Base-by-base conservation (phyloP, 306 rosid species). In the Astragalus glycyphyllos region DNA sequence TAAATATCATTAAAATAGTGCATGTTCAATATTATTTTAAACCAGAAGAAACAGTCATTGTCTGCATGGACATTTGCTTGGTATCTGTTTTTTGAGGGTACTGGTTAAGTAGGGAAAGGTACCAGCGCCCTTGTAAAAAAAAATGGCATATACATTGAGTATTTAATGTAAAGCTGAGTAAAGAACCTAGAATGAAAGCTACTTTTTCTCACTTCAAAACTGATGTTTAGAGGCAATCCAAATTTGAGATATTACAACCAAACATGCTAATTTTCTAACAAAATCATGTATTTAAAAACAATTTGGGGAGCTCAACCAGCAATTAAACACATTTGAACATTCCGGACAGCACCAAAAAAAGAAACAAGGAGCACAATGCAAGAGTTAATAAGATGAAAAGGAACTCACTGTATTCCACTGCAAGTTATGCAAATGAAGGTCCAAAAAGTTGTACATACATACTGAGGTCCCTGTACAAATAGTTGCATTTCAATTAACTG, bases 361-460 rank as follows among this genome's bases (percentile, higher is more conserved):
- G 7, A 77, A 61, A 40, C 23, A 45, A 55, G n/a, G 2, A 71
- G 40, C 17, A 9, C 7, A 66, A 56, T 51, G 54, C 59, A 58
- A 14, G 12, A 68, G 65, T 3, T 31, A 45, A 26, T 17, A 57
- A 68, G 58, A 44, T 44, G 55, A 68, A 64, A 50, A 51, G 71
- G 49, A 60, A 84, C 97, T 91, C 82, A 91, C 97, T 91, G 97
- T 68, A 91, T 85, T 77, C 97, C 97, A 58, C 97, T 82, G 91
- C 97, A 91, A 55, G 97, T 82, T 34, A 35, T 72, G 73, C 97
- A 91, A 63, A 86, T 64, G 71, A 91, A 88, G 45, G 87, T 91
- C 92, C 96, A 91, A 71, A 91, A 91, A 44, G 70, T 87, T 48
- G 89, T 85, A 80, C 97, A 88, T 46, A 82, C 96, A 79, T 88